Evolutionary conservation across 2,329 filamentous ascomycete genomes (phyloP).

Genomic region (Pseudocercospora ulei): DNA sequence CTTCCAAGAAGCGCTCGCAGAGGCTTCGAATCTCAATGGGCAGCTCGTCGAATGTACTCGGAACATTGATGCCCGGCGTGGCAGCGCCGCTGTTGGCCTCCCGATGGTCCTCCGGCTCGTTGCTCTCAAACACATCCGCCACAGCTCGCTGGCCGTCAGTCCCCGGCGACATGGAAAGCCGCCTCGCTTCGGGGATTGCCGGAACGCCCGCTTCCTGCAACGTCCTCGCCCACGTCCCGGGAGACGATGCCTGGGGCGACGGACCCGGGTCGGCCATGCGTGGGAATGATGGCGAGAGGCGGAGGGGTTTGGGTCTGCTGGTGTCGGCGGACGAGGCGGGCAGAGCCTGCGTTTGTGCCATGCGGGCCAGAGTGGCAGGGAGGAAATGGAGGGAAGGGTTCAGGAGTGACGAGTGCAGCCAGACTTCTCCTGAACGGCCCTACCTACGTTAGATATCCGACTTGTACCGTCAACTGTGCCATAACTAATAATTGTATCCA

Average conservation of each 20-base stretch:
- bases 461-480: background rate
- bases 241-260: constrained; percentile 30
- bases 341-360: constrained; percentile 14
- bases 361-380: constrained; percentile 2
- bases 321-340: constrained; percentile 16
- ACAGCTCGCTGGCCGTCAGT: constrained; percentile 31
- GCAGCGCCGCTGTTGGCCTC: constrained; percentile 19
- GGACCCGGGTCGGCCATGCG: constrained; percentile 36
- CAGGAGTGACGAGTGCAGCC: no score
- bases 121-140: constrained; percentile 39
- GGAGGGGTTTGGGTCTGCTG: constrained; percentile 32
- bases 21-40: constrained; percentile 88
- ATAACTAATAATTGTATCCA: background rate
- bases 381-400: background rate
- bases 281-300: constrained; percentile 43
- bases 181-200: constrained; percentile 39
- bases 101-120: constrained; percentile 31
- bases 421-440: no score
- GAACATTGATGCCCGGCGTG: constrained; percentile 34
- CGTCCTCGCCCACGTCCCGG: constrained; percentile 41
- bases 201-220: constrained; percentile 39
- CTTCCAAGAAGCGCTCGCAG: constrained; percentile 87
- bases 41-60: constrained; percentile 73
- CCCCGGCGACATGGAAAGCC: constrained; percentile 34
- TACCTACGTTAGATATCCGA: no score